A percentile compares a stretch with the other conserved stretches of the same genome.
Evolutionary conservation across 2,329 filamentous ascomycete genomes (phyloP).

Genomic region (Aureobasidium sp.): DNA sequence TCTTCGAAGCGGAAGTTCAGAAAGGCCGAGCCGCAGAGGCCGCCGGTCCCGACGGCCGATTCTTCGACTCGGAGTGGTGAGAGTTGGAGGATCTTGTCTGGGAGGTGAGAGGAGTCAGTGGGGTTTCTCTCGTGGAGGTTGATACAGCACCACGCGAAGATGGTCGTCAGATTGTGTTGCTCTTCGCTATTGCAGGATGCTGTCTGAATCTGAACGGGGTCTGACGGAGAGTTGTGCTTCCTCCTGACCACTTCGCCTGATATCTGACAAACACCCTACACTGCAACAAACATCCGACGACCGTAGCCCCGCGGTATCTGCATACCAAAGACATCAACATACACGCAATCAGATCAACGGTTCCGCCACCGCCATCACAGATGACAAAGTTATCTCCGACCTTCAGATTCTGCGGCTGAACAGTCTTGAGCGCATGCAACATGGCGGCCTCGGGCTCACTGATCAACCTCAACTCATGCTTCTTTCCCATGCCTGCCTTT

Average conservation of each 20-base stretch:
- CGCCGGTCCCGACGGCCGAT: constrained; percentile 72
- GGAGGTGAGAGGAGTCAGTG: too few species aligned
- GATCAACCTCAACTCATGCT: constrained; percentile 67
- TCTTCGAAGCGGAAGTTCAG: constrained; percentile 78
- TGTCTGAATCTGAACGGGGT: too few species aligned
- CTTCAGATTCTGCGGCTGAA: constrained; percentile 66
- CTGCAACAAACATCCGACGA: too few species aligned
- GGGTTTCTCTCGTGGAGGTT: too few species aligned
- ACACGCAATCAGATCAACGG: constrained; percentile 72
- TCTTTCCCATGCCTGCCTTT: constrained; percentile 61
- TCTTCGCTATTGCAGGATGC: too few species aligned
- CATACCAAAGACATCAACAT: too few species aligned
- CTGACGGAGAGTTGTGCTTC: too few species aligned
- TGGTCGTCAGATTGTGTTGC: too few species aligned
- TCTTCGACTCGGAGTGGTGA: constrained; percentile 71
- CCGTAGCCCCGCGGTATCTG: too few species aligned
- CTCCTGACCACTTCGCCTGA: too few species aligned
- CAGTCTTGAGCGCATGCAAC: constrained; percentile 71
- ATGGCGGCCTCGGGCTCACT: constrained; percentile 75
- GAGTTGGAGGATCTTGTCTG: constrained; percentile 65
- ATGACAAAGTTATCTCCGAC: constrained; percentile 58
- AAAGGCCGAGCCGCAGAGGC: constrained; percentile 71
- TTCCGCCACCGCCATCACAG: constrained; percentile 52
- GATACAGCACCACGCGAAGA: too few species aligned
- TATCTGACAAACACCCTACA: too few species aligned